Evolutionary conservation across 2,329 filamentous ascomycete species (phyloP).

Genomic region (Lachnellula arida): DNA sequence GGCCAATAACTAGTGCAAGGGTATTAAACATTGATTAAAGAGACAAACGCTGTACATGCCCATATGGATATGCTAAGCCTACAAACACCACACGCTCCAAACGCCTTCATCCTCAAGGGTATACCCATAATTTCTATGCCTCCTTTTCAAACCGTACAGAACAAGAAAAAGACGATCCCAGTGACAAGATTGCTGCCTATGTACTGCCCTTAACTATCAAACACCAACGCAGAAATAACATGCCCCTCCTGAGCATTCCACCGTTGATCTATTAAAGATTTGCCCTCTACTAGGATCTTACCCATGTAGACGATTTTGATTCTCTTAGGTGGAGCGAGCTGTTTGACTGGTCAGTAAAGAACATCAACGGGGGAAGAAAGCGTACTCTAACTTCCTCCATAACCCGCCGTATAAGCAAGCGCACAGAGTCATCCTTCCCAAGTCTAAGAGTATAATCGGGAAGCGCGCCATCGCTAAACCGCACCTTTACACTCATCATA

Average conservation of each 20-base stretch:
- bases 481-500: constrained; percentile 22
- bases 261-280: constrained; percentile 62
- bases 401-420: constrained; percentile 57
- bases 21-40: not conserved
- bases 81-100: not conserved
- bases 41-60: not conserved
- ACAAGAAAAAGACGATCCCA: not conserved
- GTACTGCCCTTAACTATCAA: constrained; percentile 11
- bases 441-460: constrained; percentile 58
- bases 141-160: not conserved
- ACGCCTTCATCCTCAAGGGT: not conserved
- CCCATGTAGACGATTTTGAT: constrained; percentile 78
- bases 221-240: constrained; percentile 71
- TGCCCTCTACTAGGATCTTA: constrained; percentile 66
- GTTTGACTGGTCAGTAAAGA: not conserved
- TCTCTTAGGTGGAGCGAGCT: constrained; percentile 52
- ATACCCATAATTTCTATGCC: not conserved
- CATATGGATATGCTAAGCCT: not conserved
- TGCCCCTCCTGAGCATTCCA: constrained; percentile 64
- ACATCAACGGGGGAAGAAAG: constrained; percentile 12
- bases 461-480: constrained; percentile 40
- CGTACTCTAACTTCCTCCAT: constrained; percentile 60
- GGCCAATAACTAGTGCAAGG: not conserved
- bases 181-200: not conserved
- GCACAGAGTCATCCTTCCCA: constrained; percentile 58